A percentile compares a stretch with the other conserved stretches of the same genome.
phyloP scores from a whole-genome alignment of 139 green algal species.

The Chlorella sp. region DNA sequence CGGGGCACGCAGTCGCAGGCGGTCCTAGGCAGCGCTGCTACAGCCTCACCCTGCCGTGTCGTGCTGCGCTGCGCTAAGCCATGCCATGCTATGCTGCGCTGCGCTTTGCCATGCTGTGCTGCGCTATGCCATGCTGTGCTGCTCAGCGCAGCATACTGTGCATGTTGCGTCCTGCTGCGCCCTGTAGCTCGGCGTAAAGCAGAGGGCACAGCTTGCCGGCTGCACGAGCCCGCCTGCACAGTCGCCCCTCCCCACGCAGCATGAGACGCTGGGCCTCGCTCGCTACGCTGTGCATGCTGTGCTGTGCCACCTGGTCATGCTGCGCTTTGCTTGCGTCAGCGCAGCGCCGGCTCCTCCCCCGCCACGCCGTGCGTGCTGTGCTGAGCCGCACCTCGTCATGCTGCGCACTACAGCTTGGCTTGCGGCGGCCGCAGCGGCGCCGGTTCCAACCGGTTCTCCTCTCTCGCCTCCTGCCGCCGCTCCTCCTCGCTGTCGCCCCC shows the following conservation, averaged over 20 bases:
- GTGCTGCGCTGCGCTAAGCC: too few species aligned
- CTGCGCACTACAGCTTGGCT: constrained; percentile 1
- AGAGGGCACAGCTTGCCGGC: too few species aligned
- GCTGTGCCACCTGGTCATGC: not conserved
- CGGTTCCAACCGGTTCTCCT: not conserved
- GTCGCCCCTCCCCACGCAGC: too few species aligned
- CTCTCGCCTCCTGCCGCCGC: not conserved
- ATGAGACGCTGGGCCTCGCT: too few species aligned
- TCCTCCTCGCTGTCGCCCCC: not conserved
- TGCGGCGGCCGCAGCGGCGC: not conserved
- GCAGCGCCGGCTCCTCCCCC: not conserved
- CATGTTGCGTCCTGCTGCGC: not conserved
- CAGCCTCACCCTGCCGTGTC: too few species aligned
- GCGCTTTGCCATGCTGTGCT: not conserved
- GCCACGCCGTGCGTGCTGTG: not conserved
- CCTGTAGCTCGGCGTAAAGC: constrained; percentile 18
- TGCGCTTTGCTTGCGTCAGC: not conserved
- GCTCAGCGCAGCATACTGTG: not conserved
- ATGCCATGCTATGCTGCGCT: not conserved
- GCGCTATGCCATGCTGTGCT: too few species aligned
- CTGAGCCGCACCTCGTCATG: not conserved
- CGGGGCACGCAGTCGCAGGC: too few species aligned
- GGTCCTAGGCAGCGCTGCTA: too few species aligned
- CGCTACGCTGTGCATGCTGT: not conserved
- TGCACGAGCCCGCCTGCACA: too few species aligned